Evolutionary conservation across 1,284 basidiomycete genomes (phyloP).

Genomic region (Malassezia globosa): DNA sequence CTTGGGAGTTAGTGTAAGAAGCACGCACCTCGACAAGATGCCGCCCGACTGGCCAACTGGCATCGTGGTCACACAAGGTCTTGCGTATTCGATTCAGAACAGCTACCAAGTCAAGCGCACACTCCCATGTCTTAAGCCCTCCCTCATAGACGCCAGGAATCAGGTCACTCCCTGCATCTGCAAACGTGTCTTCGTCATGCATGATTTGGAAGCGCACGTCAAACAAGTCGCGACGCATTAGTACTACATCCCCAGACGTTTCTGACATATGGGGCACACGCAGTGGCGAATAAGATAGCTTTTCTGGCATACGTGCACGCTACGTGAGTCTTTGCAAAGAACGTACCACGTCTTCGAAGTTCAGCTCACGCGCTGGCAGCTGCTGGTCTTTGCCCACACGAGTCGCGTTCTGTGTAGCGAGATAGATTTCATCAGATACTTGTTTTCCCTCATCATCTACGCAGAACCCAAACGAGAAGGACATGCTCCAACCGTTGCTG

Average conservation of each 20-base stretch:
- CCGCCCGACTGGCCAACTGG: slow-evolving; percentile 11
- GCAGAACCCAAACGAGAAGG: slow-evolving; percentile 19
- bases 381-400: too few species aligned
- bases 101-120: slow-evolving; percentile 66
- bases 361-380: too few species aligned
- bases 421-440: neutral
- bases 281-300: slow-evolving; percentile 42
- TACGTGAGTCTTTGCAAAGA: slow-evolving; percentile 1
- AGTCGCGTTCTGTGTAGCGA: too few species aligned
- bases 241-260: slow-evolving; percentile 21
- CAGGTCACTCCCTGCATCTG: slow-evolving; percentile 61
- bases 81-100: slow-evolving; percentile 18
- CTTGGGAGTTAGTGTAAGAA: slow-evolving; percentile 48
- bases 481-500: slow-evolving; percentile 14
- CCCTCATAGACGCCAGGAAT: slow-evolving; percentile 89
- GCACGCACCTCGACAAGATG: slow-evolving; percentile 20
- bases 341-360: slow-evolving; percentile 3
- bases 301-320: slow-evolving; percentile 33
- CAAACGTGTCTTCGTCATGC: slow-evolving; percentile 28
- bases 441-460: slow-evolving; percentile 10
- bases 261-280: neutral
- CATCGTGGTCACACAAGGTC: neutral
- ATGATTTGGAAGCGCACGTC: slow-evolving; percentile 88
- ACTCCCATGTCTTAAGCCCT: slow-evolving; percentile 96
- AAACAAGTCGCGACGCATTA: slow-evolving; percentile 69